phyloP scores from a whole-genome alignment of 1,284 basidiomycete species.

The Puccinia novopanici region DNA sequence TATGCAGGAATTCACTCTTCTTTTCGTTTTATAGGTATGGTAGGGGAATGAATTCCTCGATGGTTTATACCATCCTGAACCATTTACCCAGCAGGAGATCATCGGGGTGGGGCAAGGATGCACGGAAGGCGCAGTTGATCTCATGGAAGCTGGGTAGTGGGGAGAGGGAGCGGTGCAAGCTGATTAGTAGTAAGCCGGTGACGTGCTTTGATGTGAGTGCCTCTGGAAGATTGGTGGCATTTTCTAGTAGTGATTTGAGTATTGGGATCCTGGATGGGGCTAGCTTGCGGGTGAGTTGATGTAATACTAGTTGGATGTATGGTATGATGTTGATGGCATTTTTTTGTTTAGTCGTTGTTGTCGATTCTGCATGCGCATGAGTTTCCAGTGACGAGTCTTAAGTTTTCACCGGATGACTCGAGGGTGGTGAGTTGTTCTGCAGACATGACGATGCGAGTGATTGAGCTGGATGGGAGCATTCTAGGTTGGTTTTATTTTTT shows the following conservation, averaged over 20 bases:
- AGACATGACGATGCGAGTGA: slow-evolving; percentile 82
- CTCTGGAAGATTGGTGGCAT: slow-evolving; percentile 79
- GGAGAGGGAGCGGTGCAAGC: slow-evolving; percentile 55
- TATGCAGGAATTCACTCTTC: neutral
- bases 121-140: slow-evolving; percentile 16
- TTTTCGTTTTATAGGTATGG: slow-evolving; percentile 7
- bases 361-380: slow-evolving; percentile 91
- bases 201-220: slow-evolving; percentile 80
- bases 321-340: neutral
- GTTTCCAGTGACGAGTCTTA: slow-evolving; percentile 85
- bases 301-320: slow-evolving; percentile 10
- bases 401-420: slow-evolving; percentile 78
- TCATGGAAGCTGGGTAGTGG: slow-evolving; percentile 29
- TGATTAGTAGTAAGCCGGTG: slow-evolving; percentile 72
- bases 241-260: slow-evolving; percentile 82
- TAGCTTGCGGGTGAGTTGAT: slow-evolving; percentile 75
- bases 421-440: slow-evolving; percentile 89
- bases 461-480: slow-evolving; percentile 67
- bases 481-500: slow-evolving; percentile 1
- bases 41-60: slow-evolving; percentile 8
- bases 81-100: neutral
- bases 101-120: neutral
- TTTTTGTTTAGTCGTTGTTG: slow-evolving; percentile 69
- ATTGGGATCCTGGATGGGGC: slow-evolving; percentile 80
- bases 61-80: slow-evolving; percentile 28